A percentile compares a stretch with the other conserved stretches of the same genome.
Conservation (phyloP, 805 yeast species). For the Starmerella apis region DNA sequence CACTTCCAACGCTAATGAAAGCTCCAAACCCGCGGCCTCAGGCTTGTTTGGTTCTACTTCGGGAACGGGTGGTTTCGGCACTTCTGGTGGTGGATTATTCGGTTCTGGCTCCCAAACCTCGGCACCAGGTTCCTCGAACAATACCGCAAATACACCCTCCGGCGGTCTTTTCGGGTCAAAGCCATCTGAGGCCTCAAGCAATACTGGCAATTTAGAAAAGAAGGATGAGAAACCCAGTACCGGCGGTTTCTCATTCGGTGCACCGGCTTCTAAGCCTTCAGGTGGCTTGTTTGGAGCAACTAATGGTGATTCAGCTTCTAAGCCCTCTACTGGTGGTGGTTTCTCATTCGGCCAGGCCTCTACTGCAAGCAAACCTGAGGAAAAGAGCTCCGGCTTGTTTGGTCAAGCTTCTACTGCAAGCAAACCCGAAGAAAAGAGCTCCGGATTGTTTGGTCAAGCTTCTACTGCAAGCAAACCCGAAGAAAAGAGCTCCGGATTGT, state of each 20-base stretch:
- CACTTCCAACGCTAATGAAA: not conserved
- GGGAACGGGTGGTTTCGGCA: not conserved
- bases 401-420: not conserved
- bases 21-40: not conserved
- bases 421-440: not conserved
- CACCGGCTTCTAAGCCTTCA: not conserved
- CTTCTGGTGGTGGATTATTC: not conserved
- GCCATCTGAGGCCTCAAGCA: not conserved
- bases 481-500: not conserved
- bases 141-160: conserved; percentile 7
- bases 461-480: not conserved
- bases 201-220: conserved; percentile 1
- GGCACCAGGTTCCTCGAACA: not conserved
- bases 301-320: conserved; percentile 5
- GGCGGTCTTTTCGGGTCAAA: conserved; percentile 19
- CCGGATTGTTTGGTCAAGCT: conserved; percentile 17
- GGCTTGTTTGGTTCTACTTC: conserved; percentile 1
- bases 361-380: not conserved
- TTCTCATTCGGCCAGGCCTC: conserved; percentile 18
- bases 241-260: conserved; percentile 17
- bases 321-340: not conserved
- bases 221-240: conserved; percentile 16
- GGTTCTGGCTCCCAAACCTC: not conserved
- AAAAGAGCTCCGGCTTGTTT: not conserved
- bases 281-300: conserved; percentile 2